These are phyloP conservation scores for Septoria linicola DNA, from an alignment of 2,329 filamentous ascomycete genomes.

Conservation along the genomic window DNA sequence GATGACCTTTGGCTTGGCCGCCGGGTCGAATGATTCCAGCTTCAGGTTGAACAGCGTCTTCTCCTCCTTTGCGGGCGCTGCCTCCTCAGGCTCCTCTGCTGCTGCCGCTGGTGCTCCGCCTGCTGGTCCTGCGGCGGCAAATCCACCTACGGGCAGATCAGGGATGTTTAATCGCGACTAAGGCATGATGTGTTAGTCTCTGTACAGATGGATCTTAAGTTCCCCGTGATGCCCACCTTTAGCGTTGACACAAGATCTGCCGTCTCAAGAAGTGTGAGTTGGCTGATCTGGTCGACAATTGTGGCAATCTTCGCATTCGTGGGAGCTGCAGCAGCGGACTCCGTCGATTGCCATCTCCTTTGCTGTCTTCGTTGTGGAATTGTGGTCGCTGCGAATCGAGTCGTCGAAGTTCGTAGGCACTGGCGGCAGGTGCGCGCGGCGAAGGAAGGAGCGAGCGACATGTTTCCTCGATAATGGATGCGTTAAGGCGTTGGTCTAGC, in stretches of 20 bases:
- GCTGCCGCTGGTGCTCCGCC: conserved; percentile 61
- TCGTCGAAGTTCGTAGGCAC: conserved; percentile 31
- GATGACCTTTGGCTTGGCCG: conserved; percentile 96
- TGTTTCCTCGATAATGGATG: too few relatives aligned
- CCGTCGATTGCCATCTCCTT: conserved; percentile 86
- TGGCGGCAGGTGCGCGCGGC: conserved; percentile 48
- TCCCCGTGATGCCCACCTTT: conserved; percentile 63
- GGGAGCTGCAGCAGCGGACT: conserved; percentile 49
- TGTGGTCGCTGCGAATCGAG: conserved; percentile 32
- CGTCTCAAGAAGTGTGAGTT: conserved; percentile 96
- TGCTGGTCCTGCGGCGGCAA: conserved; percentile 66
- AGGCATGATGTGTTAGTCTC: conserved; percentile 5
- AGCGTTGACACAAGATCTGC: conserved; percentile 91
- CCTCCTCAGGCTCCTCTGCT: conserved; percentile 73
- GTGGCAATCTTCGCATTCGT: conserved; percentile 85
- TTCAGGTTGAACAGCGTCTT: conserved; percentile 98
- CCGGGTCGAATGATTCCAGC: conserved; percentile 83
- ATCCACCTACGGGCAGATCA: conserved; percentile 91
- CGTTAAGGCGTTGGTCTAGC: too few relatives aligned
- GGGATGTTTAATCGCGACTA: conserved; percentile 95
- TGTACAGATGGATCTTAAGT: too few relatives aligned
- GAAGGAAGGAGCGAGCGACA: conserved; percentile 48
- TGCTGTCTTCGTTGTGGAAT: conserved; percentile 26
- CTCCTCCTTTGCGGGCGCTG: conserved; percentile 81
- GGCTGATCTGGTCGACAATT: conserved; percentile 98